Evolutionary conservation across 2,329 filamentous ascomycete genomes (phyloP).

Genomic region (Xylaria sp.): DNA sequence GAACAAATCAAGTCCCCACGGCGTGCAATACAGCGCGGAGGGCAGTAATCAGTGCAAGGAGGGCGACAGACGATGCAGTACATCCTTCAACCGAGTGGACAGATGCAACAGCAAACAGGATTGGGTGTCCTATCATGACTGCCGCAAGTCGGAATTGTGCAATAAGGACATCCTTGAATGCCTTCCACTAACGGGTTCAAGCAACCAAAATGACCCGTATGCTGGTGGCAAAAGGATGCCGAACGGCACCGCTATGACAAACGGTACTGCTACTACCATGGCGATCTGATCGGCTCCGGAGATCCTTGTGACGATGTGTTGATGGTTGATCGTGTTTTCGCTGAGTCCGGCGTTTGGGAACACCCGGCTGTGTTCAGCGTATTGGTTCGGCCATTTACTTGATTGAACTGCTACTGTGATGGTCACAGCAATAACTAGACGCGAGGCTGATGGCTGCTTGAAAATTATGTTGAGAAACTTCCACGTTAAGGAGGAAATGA

Average conservation of each 20-base stretch:
- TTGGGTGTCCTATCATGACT: constrained; percentile 28
- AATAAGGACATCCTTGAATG: constrained; percentile 9
- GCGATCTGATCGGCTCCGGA: neutral
- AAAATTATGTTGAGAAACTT: neutral
- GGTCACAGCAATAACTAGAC: neutral
- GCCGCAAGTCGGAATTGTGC: constrained; percentile 19
- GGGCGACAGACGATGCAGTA: constrained; percentile 21
- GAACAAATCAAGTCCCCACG: too few species aligned
- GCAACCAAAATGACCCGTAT: neutral
- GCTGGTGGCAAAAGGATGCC: neutral
- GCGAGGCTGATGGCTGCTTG: neutral
- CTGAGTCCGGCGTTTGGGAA: neutral
- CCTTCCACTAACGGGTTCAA: neutral
- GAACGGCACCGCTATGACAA: neutral
- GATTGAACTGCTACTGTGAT: neutral
- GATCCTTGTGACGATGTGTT: neutral
- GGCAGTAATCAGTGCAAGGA: constrained; percentile 3
- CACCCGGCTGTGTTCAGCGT: neutral
- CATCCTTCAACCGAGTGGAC: constrained; percentile 22
- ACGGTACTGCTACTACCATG: neutral
- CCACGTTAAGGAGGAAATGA: neutral
- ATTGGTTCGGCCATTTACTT: neutral
- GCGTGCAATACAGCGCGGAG: neutral
- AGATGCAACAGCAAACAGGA: constrained; percentile 16
- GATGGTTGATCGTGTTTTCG: neutral